Base-by-base conservation (phyloP, 257 asterid species). In the Petrea volubilis region DNA sequence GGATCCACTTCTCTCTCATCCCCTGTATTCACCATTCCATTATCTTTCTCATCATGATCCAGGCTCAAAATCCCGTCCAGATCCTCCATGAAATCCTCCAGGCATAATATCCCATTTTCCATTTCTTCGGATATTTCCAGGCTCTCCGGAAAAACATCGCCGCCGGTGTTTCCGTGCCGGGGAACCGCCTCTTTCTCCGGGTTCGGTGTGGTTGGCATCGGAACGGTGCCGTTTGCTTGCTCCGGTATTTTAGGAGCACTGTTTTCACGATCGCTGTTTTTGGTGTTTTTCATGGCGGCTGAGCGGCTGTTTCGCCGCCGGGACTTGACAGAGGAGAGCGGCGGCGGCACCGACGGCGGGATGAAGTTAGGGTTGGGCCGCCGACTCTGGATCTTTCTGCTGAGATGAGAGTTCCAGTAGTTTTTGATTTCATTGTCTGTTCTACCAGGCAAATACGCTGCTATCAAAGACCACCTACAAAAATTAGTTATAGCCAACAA, bases 401-500 rank as follows among this genome's bases (percentile, higher is more conserved):
- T 81, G 7, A 93, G 49, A 61, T 88, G 98, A 60, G 97, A 93
- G 72, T 90, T 93, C 97, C 98, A 93, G 60, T 93, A 90, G 29
- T 93, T 93, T 25, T 93, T 93, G 0, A 93, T 85, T 80, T 93
- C 98, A 86, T 93, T 93, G 92, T 93, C 98, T 74, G 98, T 93
- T 87, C 98, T 83, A 82, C 98, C 96, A 20, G 96, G 91, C 64
- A 93, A 78, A 59, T 87, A 75, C 18, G 79, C 90, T 0, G 96
- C 96, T 21, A 93, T 93, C 24, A 91, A 6, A 3, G 98, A 91
- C 98, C 97, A 93, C 79, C 97, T 93, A 40, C 67, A 74, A 14
- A 23, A 24, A 38, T 31, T 33, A 31, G n/a, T 31, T 0, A 66
- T 31, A 4, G 31, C 29, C 56, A 21, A 1, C 7, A 52, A 33